Evolutionary conservation across 2,329 filamentous ascomycete species (phyloP).

Genomic region (Colletotrichum tabaci): DNA sequence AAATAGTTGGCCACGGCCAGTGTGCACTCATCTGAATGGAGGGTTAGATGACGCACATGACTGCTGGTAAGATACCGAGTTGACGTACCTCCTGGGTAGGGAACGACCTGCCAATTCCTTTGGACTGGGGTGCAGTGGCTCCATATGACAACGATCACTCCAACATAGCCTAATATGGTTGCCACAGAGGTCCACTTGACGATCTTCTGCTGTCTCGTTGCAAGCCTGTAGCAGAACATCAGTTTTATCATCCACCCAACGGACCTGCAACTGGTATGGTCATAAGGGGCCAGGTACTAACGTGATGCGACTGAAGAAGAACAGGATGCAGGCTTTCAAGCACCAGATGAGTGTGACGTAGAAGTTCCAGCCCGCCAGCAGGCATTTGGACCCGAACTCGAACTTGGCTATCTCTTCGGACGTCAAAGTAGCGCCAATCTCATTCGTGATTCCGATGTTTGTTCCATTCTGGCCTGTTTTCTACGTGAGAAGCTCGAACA

Average conservation of each 20-base stretch:
- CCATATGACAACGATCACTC: conserved; percentile 53
- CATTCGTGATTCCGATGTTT: conserved; percentile 54
- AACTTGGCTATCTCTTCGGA: conserved; percentile 48
- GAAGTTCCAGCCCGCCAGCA: conserved; percentile 56
- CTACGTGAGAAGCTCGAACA: neutral
- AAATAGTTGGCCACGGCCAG: conserved; percentile 55
- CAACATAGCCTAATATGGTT: conserved; percentile 51
- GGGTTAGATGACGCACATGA: neutral
- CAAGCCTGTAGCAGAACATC: conserved; percentile 47
- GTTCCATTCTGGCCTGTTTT: conserved; percentile 54
- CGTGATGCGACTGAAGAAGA: conserved; percentile 60
- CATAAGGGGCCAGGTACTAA: conserved; percentile 44
- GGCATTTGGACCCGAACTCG: conserved; percentile 53
- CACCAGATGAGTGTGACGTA: conserved; percentile 60
- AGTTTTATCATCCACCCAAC: neutral
- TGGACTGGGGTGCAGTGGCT: conserved; percentile 55
- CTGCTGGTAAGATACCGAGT: fast-evolving
- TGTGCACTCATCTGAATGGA: conserved; percentile 51
- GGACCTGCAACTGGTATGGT: neutral
- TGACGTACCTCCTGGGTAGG: conserved; percentile 55
- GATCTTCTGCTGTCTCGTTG: conserved; percentile 54
- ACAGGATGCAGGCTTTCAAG: conserved; percentile 60
- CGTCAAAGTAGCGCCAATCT: conserved; percentile 50
- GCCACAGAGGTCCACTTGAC: conserved; percentile 53
- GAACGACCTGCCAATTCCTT: conserved; percentile 58